phyloP scores from a whole-genome alignment of 106 monocot genomes.

The Phalaenopsis aphrodite region DNA sequence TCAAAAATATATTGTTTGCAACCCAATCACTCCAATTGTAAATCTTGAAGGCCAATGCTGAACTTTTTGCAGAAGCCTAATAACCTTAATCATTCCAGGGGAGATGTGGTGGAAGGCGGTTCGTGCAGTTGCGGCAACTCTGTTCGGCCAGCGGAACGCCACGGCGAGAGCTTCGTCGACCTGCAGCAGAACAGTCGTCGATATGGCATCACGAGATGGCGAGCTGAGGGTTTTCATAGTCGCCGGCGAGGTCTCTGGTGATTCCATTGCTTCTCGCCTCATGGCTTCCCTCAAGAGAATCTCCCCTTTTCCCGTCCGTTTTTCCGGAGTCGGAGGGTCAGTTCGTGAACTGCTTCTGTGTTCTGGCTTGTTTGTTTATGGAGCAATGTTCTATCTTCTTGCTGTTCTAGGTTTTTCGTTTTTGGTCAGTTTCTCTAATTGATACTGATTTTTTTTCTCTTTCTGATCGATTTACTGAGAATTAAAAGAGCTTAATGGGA shows the following conservation, averaged over 20 bases:
- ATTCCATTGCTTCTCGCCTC: constrained; percentile 70
- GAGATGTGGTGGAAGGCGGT: background rate
- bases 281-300: constrained; percentile 63
- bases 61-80: no score
- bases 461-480: background rate
- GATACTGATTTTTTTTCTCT: background rate
- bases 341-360: constrained; percentile 1
- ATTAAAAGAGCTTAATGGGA: background rate
- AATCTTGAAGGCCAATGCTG: no score
- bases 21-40: no score
- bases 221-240: constrained; percentile 86
- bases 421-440: background rate
- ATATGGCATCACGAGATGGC: constrained; percentile 60
- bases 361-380: background rate
- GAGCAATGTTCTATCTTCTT: background rate
- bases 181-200: constrained; percentile 29
- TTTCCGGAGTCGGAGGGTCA: constrained; percentile 90
- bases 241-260: constrained; percentile 94
- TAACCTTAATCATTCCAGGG: background rate
- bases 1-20: no score
- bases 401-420: background rate
- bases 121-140: background rate
- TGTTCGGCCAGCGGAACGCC: background rate
- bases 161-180: constrained; percentile 4
- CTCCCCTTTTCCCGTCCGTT: constrained; percentile 70